Conservation (phyloP, 148 eudicot species). For the Camellia granthamiana region DNA sequence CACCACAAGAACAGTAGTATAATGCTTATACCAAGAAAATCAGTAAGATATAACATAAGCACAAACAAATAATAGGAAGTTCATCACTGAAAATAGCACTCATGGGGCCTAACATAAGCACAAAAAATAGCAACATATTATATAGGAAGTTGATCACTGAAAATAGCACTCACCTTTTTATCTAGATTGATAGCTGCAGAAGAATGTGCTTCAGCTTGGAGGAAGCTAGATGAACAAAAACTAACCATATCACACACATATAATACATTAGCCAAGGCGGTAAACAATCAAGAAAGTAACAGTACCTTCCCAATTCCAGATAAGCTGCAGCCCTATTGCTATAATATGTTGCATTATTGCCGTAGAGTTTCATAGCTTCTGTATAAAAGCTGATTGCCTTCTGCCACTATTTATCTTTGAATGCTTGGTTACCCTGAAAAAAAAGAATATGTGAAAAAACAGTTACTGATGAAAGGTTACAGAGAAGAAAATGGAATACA, state of each 20-base stretch:
- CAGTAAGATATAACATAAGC: neutral
- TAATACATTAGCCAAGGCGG: neutral
- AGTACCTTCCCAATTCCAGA: constrained; percentile 71
- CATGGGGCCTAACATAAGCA: neutral
- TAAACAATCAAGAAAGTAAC: constrained; percentile 1
- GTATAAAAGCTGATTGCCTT: constrained; percentile 71
- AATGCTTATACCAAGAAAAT: neutral
- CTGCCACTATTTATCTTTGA: constrained; percentile 31
- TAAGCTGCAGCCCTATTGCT: constrained; percentile 86
- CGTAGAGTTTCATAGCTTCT: constrained; percentile 82
- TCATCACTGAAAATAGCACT: too few relatives aligned
- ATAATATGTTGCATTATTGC: constrained; percentile 74
- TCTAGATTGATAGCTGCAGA: too few relatives aligned
- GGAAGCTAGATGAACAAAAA: neutral
- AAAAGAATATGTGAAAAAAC: too few relatives aligned
- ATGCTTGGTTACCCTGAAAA: too few relatives aligned
- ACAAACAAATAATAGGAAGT: too few relatives aligned
- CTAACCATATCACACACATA: constrained; percentile 7
- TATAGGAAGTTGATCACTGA: neutral
- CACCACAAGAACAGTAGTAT: neutral
- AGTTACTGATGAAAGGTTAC: neutral
- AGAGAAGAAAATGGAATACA: neutral
- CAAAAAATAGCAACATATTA: neutral
- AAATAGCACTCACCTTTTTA: too few relatives aligned
- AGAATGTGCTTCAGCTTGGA: too few relatives aligned